Percentiles rank a stretch among this genome's conserved stretches.
These are phyloP conservation scores for Aspergillus bombycis DNA, from an alignment of 2,329 filamentous ascomycete species.

Conservation along the genomic window DNA sequence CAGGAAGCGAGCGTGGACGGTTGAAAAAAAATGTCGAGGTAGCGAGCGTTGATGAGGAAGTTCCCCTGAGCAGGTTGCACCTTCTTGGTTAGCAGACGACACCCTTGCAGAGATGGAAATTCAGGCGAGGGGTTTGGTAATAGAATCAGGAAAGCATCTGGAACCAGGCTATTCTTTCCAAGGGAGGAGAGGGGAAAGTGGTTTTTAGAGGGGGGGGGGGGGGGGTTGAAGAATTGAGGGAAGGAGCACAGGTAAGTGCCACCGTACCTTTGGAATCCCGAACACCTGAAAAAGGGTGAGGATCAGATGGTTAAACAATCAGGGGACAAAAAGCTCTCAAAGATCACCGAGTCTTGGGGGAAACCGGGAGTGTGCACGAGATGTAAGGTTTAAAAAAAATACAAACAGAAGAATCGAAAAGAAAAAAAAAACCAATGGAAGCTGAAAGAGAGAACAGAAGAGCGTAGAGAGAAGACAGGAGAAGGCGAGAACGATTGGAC, in stretches of 20 bases:
- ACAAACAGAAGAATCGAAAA: constrained; percentile 16
- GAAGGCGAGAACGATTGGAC: constrained; percentile 24
- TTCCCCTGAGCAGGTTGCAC: constrained; percentile 32
- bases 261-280: constrained; percentile 17
- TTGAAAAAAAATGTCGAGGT: constrained; percentile 15
- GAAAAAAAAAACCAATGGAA: constrained; percentile 20
- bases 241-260: constrained; percentile 9
- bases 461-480: constrained; percentile 24
- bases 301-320: constrained; percentile 11
- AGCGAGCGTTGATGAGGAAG: constrained; percentile 29
- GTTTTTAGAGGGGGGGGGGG: background rate
- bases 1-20: constrained; percentile 29
- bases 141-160: constrained; percentile 2
- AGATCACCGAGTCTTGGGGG: constrained; percentile 12
- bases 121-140: constrained; percentile 17
- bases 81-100: constrained; percentile 26
- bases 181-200: constrained; percentile 13
- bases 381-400: constrained; percentile 17
- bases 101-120: constrained; percentile 21
- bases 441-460: constrained; percentile 31
- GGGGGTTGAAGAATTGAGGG: background rate
- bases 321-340: constrained; percentile 10
- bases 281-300: constrained; percentile 17
- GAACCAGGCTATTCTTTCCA: constrained; percentile 13
- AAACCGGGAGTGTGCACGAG: constrained; percentile 12